Base-by-base conservation (phyloP, 345 rosid species). In the Passiflora organensis region DNA sequence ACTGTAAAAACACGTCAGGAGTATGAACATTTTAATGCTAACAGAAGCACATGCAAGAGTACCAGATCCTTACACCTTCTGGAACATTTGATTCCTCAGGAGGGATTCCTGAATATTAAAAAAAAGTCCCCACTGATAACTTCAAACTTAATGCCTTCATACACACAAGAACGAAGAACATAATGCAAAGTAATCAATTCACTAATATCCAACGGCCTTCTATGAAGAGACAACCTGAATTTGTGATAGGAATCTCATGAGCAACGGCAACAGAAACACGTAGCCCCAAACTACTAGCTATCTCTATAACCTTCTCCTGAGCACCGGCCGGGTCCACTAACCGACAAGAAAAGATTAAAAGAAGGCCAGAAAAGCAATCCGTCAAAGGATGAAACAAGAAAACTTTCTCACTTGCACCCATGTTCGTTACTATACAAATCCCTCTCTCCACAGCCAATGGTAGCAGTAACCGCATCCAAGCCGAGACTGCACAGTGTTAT, bases 241-340 rank as follows among this genome's bases (percentile, higher is more conserved):
- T 58, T 56, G 25, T 15, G 8, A 34, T 24, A 61, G 67, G 68
- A 66, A 81, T 70, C 81, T 91, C 98, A 51, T 67, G 76, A 58
- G 90, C 95, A 54, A 85, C 88, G 38, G 90, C 86, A 38, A 91
- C 95, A 21, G 84, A 79, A 54, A 81, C 60, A 28, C 32, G 55
- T 55, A 85, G 76, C 47, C 88, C 95, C 50, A 91, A 70, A 49
- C 71, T 69, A 50, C 55, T 64, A 47, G 97, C 97, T 54, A 80
- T 70, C 66, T 82, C 75, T 53, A 91, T 34, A 47, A 85, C 90
- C 70, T 70, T 82, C 49, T 73, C 80, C 74, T 76, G 95, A 44
- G 95, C 97, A 43, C 95, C 86, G 21, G 67, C 43, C 17, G 93
- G 84, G 61, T 91, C 96, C 77, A 91, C 96, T 87, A 60, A 17